Evolutionary conservation across 768 basidiomycete species (phyloP), one percentile per base, ranked within the genome.

Genomic region (Cystobasidium onofrii): DNA sequence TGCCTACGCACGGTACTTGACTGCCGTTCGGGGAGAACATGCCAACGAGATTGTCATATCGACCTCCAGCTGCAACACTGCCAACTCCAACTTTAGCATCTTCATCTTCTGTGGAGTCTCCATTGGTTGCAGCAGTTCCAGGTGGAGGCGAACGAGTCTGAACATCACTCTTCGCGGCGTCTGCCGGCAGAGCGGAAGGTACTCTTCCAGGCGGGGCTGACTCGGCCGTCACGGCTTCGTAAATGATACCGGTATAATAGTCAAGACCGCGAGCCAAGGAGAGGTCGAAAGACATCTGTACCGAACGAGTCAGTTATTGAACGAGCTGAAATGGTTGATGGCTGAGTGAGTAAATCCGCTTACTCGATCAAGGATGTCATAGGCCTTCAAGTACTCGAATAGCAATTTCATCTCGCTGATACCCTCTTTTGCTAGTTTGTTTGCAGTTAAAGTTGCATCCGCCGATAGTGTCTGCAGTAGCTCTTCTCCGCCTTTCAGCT

Each of bases 221-320:
- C 0, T 88, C 91, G 79, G 91, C 92, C 46, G 92, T 90, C 75
- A 90, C 86, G 52, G 92, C 96, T 82, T 99, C 95, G 82, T 95
- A 98, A 80, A 98, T 98, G 78, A 99, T 88, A 20, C 96, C 96
- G 1, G 95, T 99, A 82, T 99, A 98, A 82, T 99, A 98, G 81
- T 98, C 96, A 25, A 98, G 86, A 44, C 95, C 95, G 36, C 95
- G 89, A n/a, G 95, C 95, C 17, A 99, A 87, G 1, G 93, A 96
- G 76, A 98, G 86, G 81, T 99, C 95, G 80, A 99, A 97, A 1
- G 91, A 94, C 78, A 99, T 86, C 90, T 93, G 76, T 36, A 29
- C 29, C 18, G 23, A 41, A 7, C 20, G 0, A 52, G 18, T 29
- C 4, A 39, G 63, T 23, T 36, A 23, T 10, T 10, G 2, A 7